Conservation (phyloP, 176 grass and related monocot genomes). For the Alloteropsis semialata region DNA sequence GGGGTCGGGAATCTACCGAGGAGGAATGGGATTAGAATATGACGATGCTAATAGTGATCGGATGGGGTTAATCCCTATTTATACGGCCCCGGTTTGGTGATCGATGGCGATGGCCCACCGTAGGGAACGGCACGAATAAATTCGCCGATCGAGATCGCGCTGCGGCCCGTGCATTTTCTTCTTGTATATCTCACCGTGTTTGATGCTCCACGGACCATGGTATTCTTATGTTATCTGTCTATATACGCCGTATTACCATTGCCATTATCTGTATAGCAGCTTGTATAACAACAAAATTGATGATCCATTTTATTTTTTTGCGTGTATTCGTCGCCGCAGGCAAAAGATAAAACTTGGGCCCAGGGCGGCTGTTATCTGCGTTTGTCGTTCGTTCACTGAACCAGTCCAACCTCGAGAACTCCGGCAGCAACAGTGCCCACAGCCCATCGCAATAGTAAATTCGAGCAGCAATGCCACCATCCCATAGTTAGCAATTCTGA, state of each 20-base stretch:
- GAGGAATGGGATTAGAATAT: conserved; percentile 8
- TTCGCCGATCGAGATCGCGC: conserved; percentile 40
- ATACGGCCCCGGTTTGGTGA: conserved; percentile 19
- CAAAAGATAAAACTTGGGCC: not conserved
- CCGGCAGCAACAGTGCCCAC: not conserved
- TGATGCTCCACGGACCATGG: not conserved
- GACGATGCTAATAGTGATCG: not conserved
- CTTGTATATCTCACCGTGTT: not conserved
- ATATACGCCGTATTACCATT: too few species aligned
- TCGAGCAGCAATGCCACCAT: not conserved
- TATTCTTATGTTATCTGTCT: too few species aligned
- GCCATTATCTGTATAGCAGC: too few species aligned
- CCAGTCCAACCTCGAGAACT: not conserved
- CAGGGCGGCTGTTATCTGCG: not conserved
- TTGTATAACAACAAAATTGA: not conserved
- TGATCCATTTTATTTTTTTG: not conserved
- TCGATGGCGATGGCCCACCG: conserved; percentile 44
- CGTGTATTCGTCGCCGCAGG: not conserved
- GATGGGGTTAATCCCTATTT: conserved; percentile 27
- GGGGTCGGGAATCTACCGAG: not conserved
- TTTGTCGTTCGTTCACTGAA: not conserved
- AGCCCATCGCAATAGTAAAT: not conserved
- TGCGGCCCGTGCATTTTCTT: not conserved
- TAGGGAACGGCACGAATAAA: conserved; percentile 42
- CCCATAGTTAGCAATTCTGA: not conserved